Base-by-base conservation (phyloP, 2,329 filamentous ascomycete species). In the Exophiala calicioides region DNA sequence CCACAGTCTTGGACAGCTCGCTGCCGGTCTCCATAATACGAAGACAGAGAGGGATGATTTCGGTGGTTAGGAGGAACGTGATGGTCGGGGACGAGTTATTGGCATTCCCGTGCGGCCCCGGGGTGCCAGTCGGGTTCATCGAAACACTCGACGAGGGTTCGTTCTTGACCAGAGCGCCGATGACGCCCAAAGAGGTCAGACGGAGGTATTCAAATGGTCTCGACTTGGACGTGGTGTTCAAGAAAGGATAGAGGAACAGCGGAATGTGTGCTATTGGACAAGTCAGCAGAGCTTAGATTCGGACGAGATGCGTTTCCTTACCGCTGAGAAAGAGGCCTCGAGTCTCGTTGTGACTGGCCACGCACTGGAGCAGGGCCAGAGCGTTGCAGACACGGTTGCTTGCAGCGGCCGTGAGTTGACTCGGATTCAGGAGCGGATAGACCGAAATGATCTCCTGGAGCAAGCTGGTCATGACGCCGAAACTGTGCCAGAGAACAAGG, bases 21-120 rank as follows among this genome's bases (percentile, higher is more conserved):
- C 90, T 96, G 38, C 93, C 93, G 0, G 93, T 98, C 74, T 98
- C 93, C 93, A 98, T 98, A 64, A 98, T 98, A 52, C 93, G 85
- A 33, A 98, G 83, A 68, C 93, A 98, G 9, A 98, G 81, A 7
- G 93, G 93, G 48, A 98, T 98, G 59, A 98, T 98, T 71, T 98
- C 93, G 21, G 93, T 98, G 1, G 93, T 97, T 37, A 98, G 78
- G 43, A 98, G 84, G 67, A 98, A 98, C 75, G 97, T 97, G 75
- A 98, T 98, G 50, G 97, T 93, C 64, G 97, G 93, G 13, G 88
- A 91, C 3, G 90, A 96, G 35, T 59, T 59, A 43, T 45, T 54
- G 37, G 32, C 44, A n/a, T 39, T 46, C 2, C 45, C 45, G 8
- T 42, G 41, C n/a, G 45, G 49, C 24, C 41, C 48, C 6, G 55